Evolutionary conservation across 768 basidiomycete species (phyloP), one percentile per base, ranked within the genome.

Genomic region (Rhodotorula sphaerocarpa): DNA sequence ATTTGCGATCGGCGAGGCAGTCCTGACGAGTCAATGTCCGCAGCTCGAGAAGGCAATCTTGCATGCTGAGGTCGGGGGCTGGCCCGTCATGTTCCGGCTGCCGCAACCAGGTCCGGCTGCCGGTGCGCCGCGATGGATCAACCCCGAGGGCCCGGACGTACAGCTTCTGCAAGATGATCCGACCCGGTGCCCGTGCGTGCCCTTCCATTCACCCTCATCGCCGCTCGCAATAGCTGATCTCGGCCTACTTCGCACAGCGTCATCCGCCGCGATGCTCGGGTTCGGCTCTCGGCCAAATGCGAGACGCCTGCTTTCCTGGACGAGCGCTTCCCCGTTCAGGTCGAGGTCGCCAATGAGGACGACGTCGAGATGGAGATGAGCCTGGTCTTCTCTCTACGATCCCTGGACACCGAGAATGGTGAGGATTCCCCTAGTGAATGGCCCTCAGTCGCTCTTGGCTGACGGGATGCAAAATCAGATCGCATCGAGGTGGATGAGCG

Each of bases 301-400:
- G 76, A 80, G 0, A 74, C 80, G 3, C 86, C 87, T 0, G 89
- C 88, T 1, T 87, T 85, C 73, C 74, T 93, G 41, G 84, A 87
- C 65, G 92, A 95, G 74, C 79, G 81, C 48, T 88, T 86, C 71
- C 84, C 86, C 0, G 84, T 96, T 68, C 72, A 74, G 16, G 77
- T 96, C 45, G 79, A 82, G 50, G 79, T 93, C 20, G 81, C 76
- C 7, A 95, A 91, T 72, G 71, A 76, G 7, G 90, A 95, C 72
- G 81, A 82, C 50, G 78, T 83, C 25, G 79, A 83, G 30, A 75
- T 96, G 16, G 83, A 87, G 21, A 75, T 88, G 18, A 76, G 79
- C 7, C 77, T 90, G 15, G 87, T 90, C 58, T 80, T 87, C 7
- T 78, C 93, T 59, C 75, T 96, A 39, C 88, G 89, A 57, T 90